Evolutionary conservation across 1,139 yeast species (phyloP), one percentile per base, ranked within the genome.

Genomic region (Pichia terricola): DNA sequence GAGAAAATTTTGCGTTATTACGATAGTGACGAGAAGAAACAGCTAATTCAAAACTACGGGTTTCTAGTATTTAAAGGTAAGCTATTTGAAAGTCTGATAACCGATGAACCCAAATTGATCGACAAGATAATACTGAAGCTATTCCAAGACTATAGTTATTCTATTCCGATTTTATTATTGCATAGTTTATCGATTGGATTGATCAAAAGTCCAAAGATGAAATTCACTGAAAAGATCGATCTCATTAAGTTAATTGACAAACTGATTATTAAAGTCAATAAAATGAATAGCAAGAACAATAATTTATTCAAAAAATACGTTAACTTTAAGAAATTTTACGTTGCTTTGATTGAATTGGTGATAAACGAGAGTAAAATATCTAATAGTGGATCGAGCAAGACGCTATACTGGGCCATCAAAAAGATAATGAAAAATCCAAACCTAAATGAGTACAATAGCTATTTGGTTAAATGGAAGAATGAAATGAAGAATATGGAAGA

Each of bases 341-440:
- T 45, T 25, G 38, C 39, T 28, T 42, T 58, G 28, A 48, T 58
- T 35, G 50, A 56, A 41, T 35, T 46, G 6, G 39, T 57, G 11
- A 49, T 58, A 5, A 35, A 43, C 1, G 56, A 53, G 28, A 48
- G 59, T 9, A 44, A 26, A 28, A 48, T 37, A 7, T 45, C 43
- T 11, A 47, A 53, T 32, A 49, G 49, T 33, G 55, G 52, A 3
- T 40, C 52, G 6, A 41, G 50, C 40, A 47, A 42, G 10, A 50
- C 53, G 16, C 43, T 61, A 34, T 44, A 48, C 28, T 58, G 62
- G 62, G 60, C 55, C 3, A 50, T 59, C 42, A 45, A 47, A n/a
- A 55, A 57, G 43, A 48, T 55, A 27, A 46, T 50, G 4, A 46
- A 44, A 36, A 11, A 40, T 2, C 48, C 52, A 6, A 46, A 54